Evolutionary conservation across 257 asterid genomes (phyloP).

Genomic region (Craterostigma plantagineum): DNA sequence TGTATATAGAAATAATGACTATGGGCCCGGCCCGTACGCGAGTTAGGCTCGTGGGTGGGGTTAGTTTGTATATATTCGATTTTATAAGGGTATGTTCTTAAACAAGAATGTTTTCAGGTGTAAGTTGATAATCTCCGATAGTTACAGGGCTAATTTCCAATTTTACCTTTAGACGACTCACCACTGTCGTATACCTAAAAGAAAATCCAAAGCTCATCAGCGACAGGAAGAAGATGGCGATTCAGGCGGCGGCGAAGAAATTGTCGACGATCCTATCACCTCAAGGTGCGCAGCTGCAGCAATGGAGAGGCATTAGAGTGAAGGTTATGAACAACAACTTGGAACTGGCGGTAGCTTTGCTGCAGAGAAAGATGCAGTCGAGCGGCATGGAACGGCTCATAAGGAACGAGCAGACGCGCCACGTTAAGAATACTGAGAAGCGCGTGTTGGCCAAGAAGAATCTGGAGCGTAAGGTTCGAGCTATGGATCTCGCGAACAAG

Average conservation of each 20-base stretch:
- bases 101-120: no score
- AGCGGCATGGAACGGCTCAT: constrained; percentile 78
- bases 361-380: constrained; percentile 76
- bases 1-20: no score
- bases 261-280: constrained; percentile 11
- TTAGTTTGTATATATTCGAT: no score
- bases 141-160: no score
- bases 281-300: constrained; percentile 28
- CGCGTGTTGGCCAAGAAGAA: constrained; percentile 70
- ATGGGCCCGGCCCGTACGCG: no score
- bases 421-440: constrained; percentile 76
- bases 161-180: no score
- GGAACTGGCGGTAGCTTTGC: constrained; percentile 37
- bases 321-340: constrained; percentile 47
- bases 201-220: no score
- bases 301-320: constrained; percentile 65
- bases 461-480: constrained; percentile 53
- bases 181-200: no score
- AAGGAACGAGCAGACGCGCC: constrained; percentile 41
- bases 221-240: constrained; percentile 4
- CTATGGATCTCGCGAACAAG: constrained; percentile 70
- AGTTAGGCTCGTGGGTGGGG: no score
- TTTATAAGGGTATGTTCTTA: no score
- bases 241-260: constrained; percentile 23
- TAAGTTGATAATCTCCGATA: no score